Evolutionary conservation across 73 alveolate genomes (phyloP), one percentile per base, ranked within the genome.

Genomic region (Tetrahymena malaccensis): DNA sequence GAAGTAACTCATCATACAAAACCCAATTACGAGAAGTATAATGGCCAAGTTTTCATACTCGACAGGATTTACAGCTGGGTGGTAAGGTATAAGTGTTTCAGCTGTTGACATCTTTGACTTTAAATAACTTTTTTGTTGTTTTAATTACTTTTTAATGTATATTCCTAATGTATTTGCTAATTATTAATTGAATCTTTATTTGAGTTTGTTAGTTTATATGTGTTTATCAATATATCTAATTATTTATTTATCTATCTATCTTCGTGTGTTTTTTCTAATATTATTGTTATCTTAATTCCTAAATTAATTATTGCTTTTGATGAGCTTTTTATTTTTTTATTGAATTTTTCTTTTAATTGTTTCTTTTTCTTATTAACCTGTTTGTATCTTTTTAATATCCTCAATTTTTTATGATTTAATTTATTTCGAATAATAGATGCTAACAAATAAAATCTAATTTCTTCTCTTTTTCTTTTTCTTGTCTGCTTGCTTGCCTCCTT

Each of bases 21-120:
- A 95, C 84, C 97, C 97, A 85, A 95, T 89, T 35, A 95, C 70
- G n/a, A 93, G 93, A 33, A 95, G 94, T 85, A 89, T 94, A 43
- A 95, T 95, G 34, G 97, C 97, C 44, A 95, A 38, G 93, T 95
- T 95, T 33, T 93, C 85, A 95, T 95, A 95, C 43, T 95, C 95
- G 10, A 50, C 94, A 43, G 97, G 85, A 55, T 95, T 94, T 31
- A 95, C 94, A 43, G 94, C 85, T 85, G 97, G 95, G 43, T 85
- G 70, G 40, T 89, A 95, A 27, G 97, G 89, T 27, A 70, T 31
- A 70, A 70, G 89, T 25, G 89, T 70, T 70, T 70, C 89, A 27
- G 89, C 89, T 70, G 89, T 27, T 70, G 89, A 70, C 89, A 70
- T 70, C 37, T 31, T 70, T 70, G 37, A 27, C 37, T 70, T 31